Evolutionary conservation across 164 flowering plant species (phyloP), one percentile per base, ranked within the genome.

Genomic region (Stephania japonica): DNA sequence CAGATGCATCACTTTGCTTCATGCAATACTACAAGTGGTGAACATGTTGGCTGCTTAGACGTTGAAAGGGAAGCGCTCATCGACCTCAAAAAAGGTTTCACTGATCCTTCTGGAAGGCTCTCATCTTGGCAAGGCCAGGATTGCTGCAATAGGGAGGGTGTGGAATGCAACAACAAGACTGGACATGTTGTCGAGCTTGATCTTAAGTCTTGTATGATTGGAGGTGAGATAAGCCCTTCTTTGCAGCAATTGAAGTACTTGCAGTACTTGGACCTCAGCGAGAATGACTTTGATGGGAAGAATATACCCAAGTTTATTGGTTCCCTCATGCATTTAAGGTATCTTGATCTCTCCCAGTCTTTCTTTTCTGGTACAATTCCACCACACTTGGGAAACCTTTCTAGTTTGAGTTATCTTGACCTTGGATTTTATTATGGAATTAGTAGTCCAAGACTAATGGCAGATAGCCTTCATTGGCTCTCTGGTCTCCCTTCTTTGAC

Each of bases 331-430:
- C 26, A 38, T 5, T 56, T 76, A 67, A 67, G 49, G 19, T 68
- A 76, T 43, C 67, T 76, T n/a, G 32, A 76, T 24, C 38, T 77
- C 18, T 73, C 70, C 6, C 0, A 8, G 16, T 27, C 73, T 1
- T 6, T 64, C 7, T 77, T 77, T 27, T 8, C 19, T n/a, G 76
- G 76, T 8, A 27, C 32, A 11, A 32, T 77, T 32, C 73, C 79
- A 26, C 70, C 25, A 7, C 56, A 69, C 8, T 47, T 77, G n/a
- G 76, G 79, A 47, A 73, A 77, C 65, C 70, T 77, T 24, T 77
- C 79, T 23, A 68, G 47, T 0, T 59, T 77, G 6, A 32, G 21
- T 11, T 72, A 62, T 25, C 71, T 64, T n/a, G 42, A 16, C 23
- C 56, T 68, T 21, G 21, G 32, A 5, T 19, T 49, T 5, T 25